These are phyloP conservation scores for Smallanthus sonchifolius DNA, from an alignment of 129 eudicot species.

Conservation along the genomic window DNA sequence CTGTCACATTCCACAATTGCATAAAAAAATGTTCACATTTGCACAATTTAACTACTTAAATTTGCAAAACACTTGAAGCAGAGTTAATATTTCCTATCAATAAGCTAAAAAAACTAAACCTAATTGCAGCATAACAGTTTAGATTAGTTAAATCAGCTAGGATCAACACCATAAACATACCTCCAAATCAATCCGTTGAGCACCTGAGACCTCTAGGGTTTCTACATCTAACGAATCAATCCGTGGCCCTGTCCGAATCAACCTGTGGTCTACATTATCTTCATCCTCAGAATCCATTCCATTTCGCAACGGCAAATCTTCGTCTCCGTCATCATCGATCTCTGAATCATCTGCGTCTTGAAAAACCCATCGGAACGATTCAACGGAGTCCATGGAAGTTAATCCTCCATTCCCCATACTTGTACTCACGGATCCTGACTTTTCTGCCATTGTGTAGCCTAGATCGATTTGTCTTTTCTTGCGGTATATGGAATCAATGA, in stretches of 20 bases:
- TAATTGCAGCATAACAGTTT: neutral
- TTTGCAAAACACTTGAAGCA: neutral
- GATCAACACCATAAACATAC: slow-evolving; percentile 11
- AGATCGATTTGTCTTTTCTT: neutral
- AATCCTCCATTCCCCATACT: slow-evolving; percentile 35
- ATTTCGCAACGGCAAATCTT: slow-evolving; percentile 23
- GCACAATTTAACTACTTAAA: neutral
- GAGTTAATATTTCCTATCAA: neutral
- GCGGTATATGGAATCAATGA: slow-evolving; percentile 3
- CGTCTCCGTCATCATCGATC: slow-evolving; percentile 29
- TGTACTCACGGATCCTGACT: slow-evolving; percentile 43
- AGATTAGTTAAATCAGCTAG: neutral
- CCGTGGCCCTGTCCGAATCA: slow-evolving; percentile 34
- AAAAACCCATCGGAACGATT: slow-evolving; percentile 58
- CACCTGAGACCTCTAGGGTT: slow-evolving; percentile 40
- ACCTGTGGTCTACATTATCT: slow-evolving; percentile 37
- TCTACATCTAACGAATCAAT: slow-evolving; percentile 36
- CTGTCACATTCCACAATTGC: neutral
- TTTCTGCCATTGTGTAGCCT: slow-evolving; percentile 28
- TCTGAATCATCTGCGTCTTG: slow-evolving; percentile 51
- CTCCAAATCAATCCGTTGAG: slow-evolving; percentile 34
- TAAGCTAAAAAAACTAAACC: neutral
- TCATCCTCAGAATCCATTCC: slow-evolving; percentile 57
- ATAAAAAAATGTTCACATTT: neutral
- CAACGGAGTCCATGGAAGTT: slow-evolving; percentile 48